Conservation (phyloP, 1,284 basidiomycete genomes). For the Malassezia caprae region DNA sequence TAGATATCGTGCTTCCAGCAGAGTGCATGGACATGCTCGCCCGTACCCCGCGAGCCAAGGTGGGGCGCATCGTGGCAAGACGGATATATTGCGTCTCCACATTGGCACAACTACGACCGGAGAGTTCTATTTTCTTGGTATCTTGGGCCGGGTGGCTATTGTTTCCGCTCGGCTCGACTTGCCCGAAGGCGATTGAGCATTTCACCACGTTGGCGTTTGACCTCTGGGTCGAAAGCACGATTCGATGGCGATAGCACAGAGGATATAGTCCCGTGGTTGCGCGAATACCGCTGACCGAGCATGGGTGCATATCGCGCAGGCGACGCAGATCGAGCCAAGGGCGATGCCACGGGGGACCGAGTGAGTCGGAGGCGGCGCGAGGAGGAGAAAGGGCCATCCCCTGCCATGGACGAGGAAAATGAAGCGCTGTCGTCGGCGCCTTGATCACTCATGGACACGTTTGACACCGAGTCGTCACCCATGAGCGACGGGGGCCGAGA, state of each 20-base stretch:
- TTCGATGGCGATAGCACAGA: slow-evolving; percentile 3
- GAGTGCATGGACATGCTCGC: not conserved
- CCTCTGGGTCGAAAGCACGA: not conserved
- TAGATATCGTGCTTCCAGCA: not conserved
- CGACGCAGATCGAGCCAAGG: not conserved
- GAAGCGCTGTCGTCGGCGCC: slow-evolving; percentile 8
- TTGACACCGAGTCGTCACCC: slow-evolving; percentile 5
- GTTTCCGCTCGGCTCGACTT: not conserved
- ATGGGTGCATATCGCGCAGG: not conserved
- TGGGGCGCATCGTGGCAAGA: not conserved
- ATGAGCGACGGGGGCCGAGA: not conserved
- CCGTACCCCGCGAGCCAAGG: not conserved
- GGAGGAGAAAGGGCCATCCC: not conserved
- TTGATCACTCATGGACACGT: slow-evolving; percentile 7
- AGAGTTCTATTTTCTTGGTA: not conserved
- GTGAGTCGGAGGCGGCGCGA: slow-evolving; percentile 3
- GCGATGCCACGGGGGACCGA: slow-evolving; percentile 4
- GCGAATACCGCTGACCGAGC: not conserved
- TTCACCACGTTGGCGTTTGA: slow-evolving; percentile 10
- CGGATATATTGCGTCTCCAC: not conserved
- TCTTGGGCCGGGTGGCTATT: not conserved
- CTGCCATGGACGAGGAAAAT: slow-evolving; percentile 5
- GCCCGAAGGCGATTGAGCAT: slow-evolving; percentile 1
- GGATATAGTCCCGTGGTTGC: not conserved
- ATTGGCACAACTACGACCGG: not conserved